These are phyloP conservation scores for Arthroderma sp. DNA, from an alignment of 2,329 filamentous ascomycete species.

Conservation along the genomic window DNA sequence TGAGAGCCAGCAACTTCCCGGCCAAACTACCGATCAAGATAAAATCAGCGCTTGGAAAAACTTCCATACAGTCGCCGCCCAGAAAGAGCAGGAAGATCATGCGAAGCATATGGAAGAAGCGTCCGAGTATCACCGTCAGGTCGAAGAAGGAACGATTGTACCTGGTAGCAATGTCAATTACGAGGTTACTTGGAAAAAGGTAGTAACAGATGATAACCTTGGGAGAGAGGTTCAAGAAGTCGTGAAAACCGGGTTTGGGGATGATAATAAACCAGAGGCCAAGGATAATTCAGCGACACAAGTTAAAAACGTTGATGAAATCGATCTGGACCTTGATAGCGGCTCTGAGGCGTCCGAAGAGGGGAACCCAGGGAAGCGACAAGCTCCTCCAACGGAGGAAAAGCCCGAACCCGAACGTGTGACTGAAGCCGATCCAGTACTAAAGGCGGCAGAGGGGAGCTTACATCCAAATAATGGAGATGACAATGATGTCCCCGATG, in stretches of 20 bases:
- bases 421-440: background rate
- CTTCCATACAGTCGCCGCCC: constrained; percentile 22
- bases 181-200: constrained; percentile 26
- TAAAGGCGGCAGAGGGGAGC: background rate
- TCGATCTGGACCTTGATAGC: constrained; percentile 12
- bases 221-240: constrained; percentile 15
- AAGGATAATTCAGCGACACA: constrained; percentile 7
- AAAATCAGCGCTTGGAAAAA: constrained; percentile 27
- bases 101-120: constrained; percentile 17
- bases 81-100: constrained; percentile 22
- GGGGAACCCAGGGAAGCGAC: background rate
- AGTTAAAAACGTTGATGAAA: constrained; percentile 43
- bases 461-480: constrained; percentile 9
- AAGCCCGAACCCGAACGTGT: background rate
- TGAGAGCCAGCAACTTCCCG: background rate
- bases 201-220: constrained; percentile 20
- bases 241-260: constrained; percentile 12
- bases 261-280: background rate
- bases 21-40: constrained; percentile 2
- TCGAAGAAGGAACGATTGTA: constrained; percentile 6
- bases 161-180: constrained; percentile 15
- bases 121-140: constrained; percentile 9
- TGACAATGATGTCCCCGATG: constrained; percentile 39
- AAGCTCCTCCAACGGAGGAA: background rate
- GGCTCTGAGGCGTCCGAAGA: constrained; percentile 13